Evolutionary conservation across 441 rosid species (phyloP).

Genomic region (Gossypium trilobum): DNA sequence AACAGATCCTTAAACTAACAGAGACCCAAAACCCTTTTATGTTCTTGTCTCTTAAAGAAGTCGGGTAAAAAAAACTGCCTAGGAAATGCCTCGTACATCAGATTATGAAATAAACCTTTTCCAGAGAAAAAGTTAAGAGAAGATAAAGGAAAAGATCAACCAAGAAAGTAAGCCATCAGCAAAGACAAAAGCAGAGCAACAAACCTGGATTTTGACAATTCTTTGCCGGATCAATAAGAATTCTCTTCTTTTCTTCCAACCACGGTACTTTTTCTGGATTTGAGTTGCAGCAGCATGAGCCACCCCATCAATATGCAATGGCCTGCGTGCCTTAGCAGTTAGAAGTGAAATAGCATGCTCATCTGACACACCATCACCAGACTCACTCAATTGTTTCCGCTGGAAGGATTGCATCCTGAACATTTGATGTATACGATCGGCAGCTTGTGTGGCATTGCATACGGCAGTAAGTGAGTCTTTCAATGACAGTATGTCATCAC

Average conservation of each 20-base stretch:
- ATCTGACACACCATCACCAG: constrained; percentile 41
- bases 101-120: not conserved
- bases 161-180: not conserved
- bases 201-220: constrained; percentile 83
- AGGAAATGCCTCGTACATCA: not conserved
- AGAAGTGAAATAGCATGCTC: constrained; percentile 51
- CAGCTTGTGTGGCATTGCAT: constrained; percentile 91
- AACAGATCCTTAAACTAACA: not conserved
- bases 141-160: not conserved
- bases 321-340: constrained; percentile 39
- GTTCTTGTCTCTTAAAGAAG: not conserved
- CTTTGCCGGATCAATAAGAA: constrained; percentile 64
- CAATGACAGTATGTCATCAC: constrained; percentile 56
- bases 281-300: constrained; percentile 64
- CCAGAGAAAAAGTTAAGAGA: not conserved
- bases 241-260: constrained; percentile 84
- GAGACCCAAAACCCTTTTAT: not conserved
- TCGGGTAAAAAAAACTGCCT: not conserved
- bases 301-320: constrained; percentile 35
- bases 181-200: constrained; percentile 7
- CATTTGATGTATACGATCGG: constrained; percentile 75
- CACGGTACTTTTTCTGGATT: constrained; percentile 83
- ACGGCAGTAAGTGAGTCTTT: constrained; percentile 82
- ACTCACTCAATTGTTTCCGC: constrained; percentile 49
- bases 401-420: constrained; percentile 88